Conservation (phyloP, 805 yeast genomes). For the Metschnikowia reukaufii region DNA sequence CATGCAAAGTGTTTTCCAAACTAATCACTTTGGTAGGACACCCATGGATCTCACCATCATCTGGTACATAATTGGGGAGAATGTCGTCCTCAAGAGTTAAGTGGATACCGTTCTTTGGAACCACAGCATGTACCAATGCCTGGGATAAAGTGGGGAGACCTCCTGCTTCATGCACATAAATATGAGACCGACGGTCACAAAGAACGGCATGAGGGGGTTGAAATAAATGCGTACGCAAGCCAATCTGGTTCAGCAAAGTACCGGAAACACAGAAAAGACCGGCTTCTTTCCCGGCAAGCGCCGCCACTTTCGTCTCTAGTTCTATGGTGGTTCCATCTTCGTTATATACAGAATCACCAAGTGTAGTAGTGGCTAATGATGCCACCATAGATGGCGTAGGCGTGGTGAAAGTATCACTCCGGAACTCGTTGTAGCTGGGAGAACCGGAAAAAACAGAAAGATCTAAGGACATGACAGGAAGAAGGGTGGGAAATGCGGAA, state of each 20-base stretch:
- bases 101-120: constrained; percentile 35
- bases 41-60: constrained; percentile 45
- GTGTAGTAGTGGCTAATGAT: constrained; percentile 26
- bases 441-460: constrained; percentile 11
- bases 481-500: too few relatives aligned
- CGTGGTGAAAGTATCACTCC: constrained; percentile 24
- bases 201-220: constrained; percentile 45
- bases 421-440: constrained; percentile 20
- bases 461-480: constrained; percentile 15
- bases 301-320: constrained; percentile 36
- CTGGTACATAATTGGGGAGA: constrained; percentile 37
- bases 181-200: constrained; percentile 40
- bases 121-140: constrained; percentile 41
- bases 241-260: constrained; percentile 44
- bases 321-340: constrained; percentile 37
- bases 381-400: constrained; percentile 21
- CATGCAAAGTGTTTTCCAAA: constrained; percentile 45
- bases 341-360: constrained; percentile 45
- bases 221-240: constrained; percentile 35
- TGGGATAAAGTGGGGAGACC: constrained; percentile 44
- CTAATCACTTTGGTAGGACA: constrained; percentile 46
- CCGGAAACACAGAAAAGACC: constrained; percentile 44
- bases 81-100: constrained; percentile 42
- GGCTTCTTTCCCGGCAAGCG: constrained; percentile 40
- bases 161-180: constrained; percentile 42